Base-by-base conservation (phyloP, 768 basidiomycete genomes). In the Leccinellum rugosiceps region DNA sequence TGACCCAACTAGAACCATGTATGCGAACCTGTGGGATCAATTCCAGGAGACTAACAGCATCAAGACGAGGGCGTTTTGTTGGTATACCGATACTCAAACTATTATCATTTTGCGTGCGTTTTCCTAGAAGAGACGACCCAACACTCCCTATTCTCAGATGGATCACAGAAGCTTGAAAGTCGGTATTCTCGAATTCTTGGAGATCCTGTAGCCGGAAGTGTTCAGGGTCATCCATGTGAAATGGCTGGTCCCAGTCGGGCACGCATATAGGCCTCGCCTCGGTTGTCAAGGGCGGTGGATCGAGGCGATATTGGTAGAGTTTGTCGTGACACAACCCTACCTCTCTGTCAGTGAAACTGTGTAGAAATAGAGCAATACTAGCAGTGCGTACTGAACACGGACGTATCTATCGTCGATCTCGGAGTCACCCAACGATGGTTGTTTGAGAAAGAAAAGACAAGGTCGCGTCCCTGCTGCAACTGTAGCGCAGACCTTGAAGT, bases 11-110 rank as follows among this genome's bases (percentile, higher is more conserved):
- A 11, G 44, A 14, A 53, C n/a, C 11, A n/a, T 53, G 52, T 35
- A 47, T 34, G 67, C 75, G 41, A 52, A 83, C 83, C 72, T 78
- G 78, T 17, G 81, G 77, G 54, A 84, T 74, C 32, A 77, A 51
- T 43, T 67, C 60, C 53, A 74, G 63, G 31, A 83, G 66, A 2
- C 74, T 68, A 3, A 65, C 66, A n/a, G 56, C 43, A 53, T 77
- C 73, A 13, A 78, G 53, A 47, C 73, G 76, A 52, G 64, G 67
- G 43, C 65, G 72, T 63, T 77, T 79, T 2, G 49, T 32, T 13
- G 67, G 65, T 30, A 47, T 60, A 44, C 66, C 55, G 17, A 47
- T 34, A 23, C 15, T 53, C 43, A 28, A 17, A 11, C 23, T 43
- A 19, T 19, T 15, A 9, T 49, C 52, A 13, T 51, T 56, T 21